Evolutionary conservation across 2,329 filamentous ascomycete species (phyloP).

Genomic region (Pseudogymnoascus sp.): DNA sequence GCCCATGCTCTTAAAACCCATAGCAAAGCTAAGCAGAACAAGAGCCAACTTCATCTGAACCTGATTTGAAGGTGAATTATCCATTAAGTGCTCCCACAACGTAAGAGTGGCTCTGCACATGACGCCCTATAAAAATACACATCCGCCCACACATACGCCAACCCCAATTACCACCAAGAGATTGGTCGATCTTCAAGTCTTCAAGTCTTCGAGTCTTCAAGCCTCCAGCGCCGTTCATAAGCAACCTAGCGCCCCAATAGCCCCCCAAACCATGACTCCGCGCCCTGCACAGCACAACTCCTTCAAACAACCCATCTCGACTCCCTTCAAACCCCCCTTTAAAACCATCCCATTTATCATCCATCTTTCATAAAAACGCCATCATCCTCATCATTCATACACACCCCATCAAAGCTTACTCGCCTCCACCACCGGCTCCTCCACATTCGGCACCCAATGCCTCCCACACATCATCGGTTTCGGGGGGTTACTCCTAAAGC

Average conservation of each 20-base stretch:
- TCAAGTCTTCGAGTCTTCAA: no score
- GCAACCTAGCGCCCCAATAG: neutral
- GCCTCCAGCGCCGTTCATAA: neutral
- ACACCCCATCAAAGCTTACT: neutral
- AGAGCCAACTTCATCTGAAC: neutral
- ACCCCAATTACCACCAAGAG: neutral
- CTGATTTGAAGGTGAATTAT: neutral
- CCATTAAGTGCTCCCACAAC: neutral
- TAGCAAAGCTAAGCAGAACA: no score
- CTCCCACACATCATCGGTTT: slow-evolving; percentile 50
- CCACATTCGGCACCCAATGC: slow-evolving; percentile 27
- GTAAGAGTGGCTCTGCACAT: neutral
- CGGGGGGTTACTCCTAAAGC: slow-evolving; percentile 52
- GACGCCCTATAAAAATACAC: neutral
- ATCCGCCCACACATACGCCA: neutral
- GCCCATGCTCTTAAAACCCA: neutral
- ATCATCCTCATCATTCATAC: neutral
- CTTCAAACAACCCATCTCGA: neutral
- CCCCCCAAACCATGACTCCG: neutral
- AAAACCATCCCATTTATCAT: neutral
- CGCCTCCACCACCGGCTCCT: neutral
- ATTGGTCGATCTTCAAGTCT: neutral
- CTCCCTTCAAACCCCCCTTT: neutral
- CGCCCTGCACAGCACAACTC: neutral
- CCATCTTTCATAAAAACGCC: neutral